Conservation (phyloP, 2,329 filamentous ascomycete species). For the Pseudopyricularia cyperi region DNA sequence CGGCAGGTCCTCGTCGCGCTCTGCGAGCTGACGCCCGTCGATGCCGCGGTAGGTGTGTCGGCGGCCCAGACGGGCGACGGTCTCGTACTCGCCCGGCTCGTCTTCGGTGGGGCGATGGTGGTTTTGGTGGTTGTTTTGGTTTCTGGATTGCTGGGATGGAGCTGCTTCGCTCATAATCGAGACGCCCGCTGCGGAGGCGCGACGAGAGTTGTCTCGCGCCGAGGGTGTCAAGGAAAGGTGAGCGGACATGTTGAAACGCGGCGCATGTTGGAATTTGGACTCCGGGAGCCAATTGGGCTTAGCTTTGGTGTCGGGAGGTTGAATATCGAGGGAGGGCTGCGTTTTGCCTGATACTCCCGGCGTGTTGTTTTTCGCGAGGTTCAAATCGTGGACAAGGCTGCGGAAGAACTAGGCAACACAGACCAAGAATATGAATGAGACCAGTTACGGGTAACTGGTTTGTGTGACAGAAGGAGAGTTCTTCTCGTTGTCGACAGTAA, state of each 20-base stretch:
- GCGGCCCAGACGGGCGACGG: not conserved
- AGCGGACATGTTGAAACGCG: not conserved
- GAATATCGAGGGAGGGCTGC: not conserved
- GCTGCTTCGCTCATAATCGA: not conserved
- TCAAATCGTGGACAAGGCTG: too few species aligned
- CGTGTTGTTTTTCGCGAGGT: too few species aligned
- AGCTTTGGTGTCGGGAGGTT: not conserved
- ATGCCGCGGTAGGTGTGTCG: slow-evolving; percentile 1
- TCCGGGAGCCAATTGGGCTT: not conserved
- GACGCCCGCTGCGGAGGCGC: not conserved
- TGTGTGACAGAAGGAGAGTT: not conserved
- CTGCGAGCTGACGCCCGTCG: not conserved
- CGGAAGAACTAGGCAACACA: not conserved
- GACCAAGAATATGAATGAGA: not conserved
- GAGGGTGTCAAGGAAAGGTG: not conserved
- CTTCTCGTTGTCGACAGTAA: not conserved
- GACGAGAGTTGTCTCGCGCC: not conserved
- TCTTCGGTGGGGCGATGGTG: too few species aligned
- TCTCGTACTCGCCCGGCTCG: slow-evolving; percentile 1
- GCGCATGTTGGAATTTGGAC: not conserved
- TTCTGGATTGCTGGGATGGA: not conserved
- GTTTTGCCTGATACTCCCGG: too few species aligned
- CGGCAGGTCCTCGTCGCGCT: not conserved
- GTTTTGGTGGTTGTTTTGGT: too few species aligned
- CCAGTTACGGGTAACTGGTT: not conserved